Evolutionary conservation across 108 stramenopile species (phyloP), one percentile per base, ranked within the genome.

Genomic region (Parmales sp.): DNA sequence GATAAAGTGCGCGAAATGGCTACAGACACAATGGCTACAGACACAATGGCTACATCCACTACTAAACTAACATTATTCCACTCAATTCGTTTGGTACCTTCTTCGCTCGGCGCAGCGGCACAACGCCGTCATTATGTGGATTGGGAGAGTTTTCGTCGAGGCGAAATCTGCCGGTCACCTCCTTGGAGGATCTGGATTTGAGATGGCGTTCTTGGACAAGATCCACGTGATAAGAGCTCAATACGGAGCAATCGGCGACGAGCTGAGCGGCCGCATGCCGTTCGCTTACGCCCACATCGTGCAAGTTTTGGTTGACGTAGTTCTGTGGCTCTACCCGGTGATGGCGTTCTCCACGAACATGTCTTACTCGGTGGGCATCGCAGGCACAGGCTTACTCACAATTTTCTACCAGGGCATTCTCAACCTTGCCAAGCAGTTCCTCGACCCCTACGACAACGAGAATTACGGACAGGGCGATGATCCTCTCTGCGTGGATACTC

Each of bases 391-490:
- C 1, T 63, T 94, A 28, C 67, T 91, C 37, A 90, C 88, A 0
- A 76, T 90, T 72, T 87, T 85, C 38, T 92, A 90, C 51, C 88
- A 88, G 69, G 93, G 93, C 5, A 66, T 94, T 37, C 88, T 91
- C 74, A 90, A 92, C 85, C 77, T 94, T 1, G 86, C 93, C 25
- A 94, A 94, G 68, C 88, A 88, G 69, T 92, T 94, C 68, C 69
- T 94, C 49, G 93, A 94, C 78, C 93, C 93, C 11, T 91, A 89
- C 69, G 88, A 90, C 69, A 94, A 94, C 74, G 90, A 93, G 51
- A 88, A 81, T 69, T 92, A 89, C 64, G 90, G 90, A 2, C 84
- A 85, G 49, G 90, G 90, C 0, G 88, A 91, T 64, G 90, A 92
- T 73, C 90, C 90, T n/a, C 64, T 92, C 37, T 79, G 78, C 22